Conservation (phyloP, 495 filamentous ascomycete species). For the Oleoguttula mirabilis region DNA sequence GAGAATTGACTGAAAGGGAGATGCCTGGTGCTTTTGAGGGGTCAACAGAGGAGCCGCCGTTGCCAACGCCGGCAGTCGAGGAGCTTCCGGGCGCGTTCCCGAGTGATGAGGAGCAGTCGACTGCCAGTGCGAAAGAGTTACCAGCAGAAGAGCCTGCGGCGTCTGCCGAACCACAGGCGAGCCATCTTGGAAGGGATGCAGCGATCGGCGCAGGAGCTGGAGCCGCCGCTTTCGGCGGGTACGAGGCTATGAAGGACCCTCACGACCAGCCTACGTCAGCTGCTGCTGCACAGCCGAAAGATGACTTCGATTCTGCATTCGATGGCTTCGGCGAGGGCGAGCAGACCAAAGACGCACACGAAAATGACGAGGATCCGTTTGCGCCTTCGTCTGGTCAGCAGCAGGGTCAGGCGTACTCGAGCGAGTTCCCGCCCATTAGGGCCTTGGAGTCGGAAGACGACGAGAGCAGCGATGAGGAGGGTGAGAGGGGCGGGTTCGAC, state of each 20-base stretch:
- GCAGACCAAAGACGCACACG: conserved; percentile 23
- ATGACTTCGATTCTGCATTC: conserved; percentile 68
- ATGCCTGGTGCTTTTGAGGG: not conserved
- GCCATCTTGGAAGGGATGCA: conserved; percentile 4
- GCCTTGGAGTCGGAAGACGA: conserved; percentile 40
- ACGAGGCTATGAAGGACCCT: conserved; percentile 3
- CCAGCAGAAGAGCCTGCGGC: not conserved
- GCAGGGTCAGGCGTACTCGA: not conserved
- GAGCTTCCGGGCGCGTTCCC: conserved; percentile 3
- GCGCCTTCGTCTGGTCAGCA: not conserved
- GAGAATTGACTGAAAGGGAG: not conserved
- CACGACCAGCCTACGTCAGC: too few species aligned
- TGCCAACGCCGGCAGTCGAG: not conserved
- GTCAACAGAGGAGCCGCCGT: not conserved
- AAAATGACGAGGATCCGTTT: conserved; percentile 23
- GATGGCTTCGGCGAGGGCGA: conserved; percentile 43
- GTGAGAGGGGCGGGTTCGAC: conserved; percentile 73
- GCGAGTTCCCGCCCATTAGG: conserved; percentile 84
- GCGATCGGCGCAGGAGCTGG: conserved; percentile 3
- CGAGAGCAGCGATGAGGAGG: conserved; percentile 61
- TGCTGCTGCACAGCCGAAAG: conserved; percentile 40
- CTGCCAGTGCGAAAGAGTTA: conserved; percentile 11
- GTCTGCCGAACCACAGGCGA: not conserved
- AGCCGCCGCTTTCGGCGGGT: conserved; percentile 5
- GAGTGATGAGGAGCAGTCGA: conserved; percentile 32